Conservation (phyloP, 352 stramenopile species). For the Globisporangium carolinianum region DNA sequence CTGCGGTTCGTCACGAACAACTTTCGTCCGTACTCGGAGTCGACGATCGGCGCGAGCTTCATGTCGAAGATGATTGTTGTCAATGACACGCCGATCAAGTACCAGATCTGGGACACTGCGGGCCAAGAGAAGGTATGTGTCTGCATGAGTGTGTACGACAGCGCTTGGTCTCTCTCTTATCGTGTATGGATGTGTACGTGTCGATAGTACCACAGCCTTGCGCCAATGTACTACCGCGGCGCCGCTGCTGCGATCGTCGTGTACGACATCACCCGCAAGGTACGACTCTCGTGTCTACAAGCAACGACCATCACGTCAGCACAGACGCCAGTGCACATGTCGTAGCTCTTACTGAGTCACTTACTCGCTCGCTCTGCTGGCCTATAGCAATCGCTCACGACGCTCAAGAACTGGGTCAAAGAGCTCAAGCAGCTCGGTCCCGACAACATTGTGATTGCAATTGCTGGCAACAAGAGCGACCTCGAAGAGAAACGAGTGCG, state of each 20-base stretch:
- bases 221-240: constrained; percentile 98
- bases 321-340: too few species aligned
- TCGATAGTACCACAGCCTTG: constrained; percentile 90
- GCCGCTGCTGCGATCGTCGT: constrained; percentile 96
- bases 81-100: constrained; percentile 91
- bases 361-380: background rate
- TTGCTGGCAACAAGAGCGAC: constrained; percentile 94
- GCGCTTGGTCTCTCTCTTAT: background rate
- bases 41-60: constrained; percentile 96
- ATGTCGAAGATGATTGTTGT: constrained; percentile 95
- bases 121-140: constrained; percentile 88
- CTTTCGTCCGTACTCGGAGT: constrained; percentile 95
- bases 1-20: constrained; percentile 96
- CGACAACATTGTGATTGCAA: constrained; percentile 93
- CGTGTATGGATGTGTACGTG: too few species aligned
- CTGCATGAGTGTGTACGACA: background rate
- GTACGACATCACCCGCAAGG: constrained; percentile 96
- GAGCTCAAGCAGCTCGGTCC: constrained; percentile 90
- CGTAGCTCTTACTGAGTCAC: background rate
- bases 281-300: constrained; percentile 14
- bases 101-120: constrained; percentile 98
- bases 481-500: constrained; percentile 79
- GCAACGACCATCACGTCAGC: too few species aligned
- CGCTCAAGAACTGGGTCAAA: constrained; percentile 94
- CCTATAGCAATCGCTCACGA: constrained; percentile 84